phyloP scores from a whole-genome alignment of 1,284 basidiomycete species.

The Pascua guehoae region DNA sequence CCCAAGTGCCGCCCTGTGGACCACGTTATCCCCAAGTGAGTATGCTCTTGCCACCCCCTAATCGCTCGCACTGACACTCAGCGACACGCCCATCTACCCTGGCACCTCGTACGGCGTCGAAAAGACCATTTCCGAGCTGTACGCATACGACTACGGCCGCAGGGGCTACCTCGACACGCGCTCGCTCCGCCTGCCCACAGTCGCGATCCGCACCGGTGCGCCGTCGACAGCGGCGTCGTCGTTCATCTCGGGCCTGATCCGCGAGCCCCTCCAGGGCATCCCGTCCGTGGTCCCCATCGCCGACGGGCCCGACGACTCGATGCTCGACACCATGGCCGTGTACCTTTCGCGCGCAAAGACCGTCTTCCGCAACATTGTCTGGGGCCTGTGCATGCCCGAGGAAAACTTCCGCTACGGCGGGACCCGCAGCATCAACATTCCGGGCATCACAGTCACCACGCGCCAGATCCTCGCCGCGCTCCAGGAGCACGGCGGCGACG shows the following conservation, averaged over 20 bases:
- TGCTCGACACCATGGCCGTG: conserved; percentile 53
- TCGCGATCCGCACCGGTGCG: conserved; percentile 58
- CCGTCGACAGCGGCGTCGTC: conserved; percentile 61
- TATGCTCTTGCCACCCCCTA: neutral
- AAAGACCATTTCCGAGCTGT: conserved; percentile 60
- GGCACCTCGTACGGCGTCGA: conserved; percentile 60
- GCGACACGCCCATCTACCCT: conserved; percentile 57
- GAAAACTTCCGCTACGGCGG: conserved; percentile 30
- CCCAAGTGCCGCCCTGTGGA: conserved; percentile 52
- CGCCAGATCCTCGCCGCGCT: conserved; percentile 48
- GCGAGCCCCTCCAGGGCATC: conserved; percentile 61
- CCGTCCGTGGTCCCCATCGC: conserved; percentile 57
- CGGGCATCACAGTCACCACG: conserved; percentile 48
- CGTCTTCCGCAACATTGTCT: conserved; percentile 49
- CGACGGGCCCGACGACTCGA: conserved; percentile 31
- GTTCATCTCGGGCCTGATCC: conserved; percentile 63
- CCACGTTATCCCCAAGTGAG: conserved; percentile 33
- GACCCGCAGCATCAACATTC: conserved; percentile 47
- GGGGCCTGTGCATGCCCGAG: conserved; percentile 44
- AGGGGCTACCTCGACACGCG: conserved; percentile 60
- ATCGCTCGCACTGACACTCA: conserved; percentile 47
- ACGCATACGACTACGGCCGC: conserved; percentile 64
- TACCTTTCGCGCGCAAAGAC: conserved; percentile 59
- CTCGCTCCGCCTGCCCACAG: conserved; percentile 61
- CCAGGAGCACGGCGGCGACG: conserved; percentile 39